Conservation (phyloP, 2,329 filamentous ascomycete genomes). For the Thelonectria discophora region DNA sequence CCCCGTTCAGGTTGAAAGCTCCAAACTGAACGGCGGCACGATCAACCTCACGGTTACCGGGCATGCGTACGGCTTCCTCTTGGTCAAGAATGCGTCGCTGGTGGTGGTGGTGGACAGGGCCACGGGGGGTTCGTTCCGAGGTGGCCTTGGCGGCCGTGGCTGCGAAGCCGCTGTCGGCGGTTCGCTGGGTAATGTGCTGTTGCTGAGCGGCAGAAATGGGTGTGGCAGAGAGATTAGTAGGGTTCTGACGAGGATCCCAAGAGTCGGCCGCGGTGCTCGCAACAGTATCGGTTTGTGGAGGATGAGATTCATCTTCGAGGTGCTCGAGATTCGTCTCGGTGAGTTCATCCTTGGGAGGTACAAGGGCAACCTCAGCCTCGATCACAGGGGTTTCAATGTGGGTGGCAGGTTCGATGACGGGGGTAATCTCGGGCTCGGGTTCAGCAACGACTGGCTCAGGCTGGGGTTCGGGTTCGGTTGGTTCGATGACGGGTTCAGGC, state of each 20-base stretch:
- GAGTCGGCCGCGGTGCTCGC: constrained; percentile 91
- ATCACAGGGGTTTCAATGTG: constrained; percentile 41
- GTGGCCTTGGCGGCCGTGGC: constrained; percentile 85
- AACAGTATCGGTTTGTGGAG: constrained; percentile 80
- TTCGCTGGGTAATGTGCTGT: constrained; percentile 64
- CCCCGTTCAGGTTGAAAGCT: constrained; percentile 87
- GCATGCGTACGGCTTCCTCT: constrained; percentile 98
- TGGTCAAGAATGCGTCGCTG: constrained; percentile 91
- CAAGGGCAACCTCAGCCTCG: constrained; percentile 58
- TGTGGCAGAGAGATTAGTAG: constrained; percentile 69
- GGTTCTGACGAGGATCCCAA: constrained; percentile 73
- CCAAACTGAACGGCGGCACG: constrained; percentile 95
- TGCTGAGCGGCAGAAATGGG: constrained; percentile 72
- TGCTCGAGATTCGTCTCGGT: constrained; percentile 94
- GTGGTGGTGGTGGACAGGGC: constrained; percentile 69
- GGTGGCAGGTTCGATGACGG: constrained; percentile 46
- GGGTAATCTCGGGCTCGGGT: constrained; percentile 47
- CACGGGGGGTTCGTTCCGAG: constrained; percentile 68
- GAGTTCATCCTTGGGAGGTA: constrained; percentile 81
- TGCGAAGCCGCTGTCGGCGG: constrained; percentile 73
- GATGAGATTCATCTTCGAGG: constrained; percentile 81
- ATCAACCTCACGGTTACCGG: constrained; percentile 93
- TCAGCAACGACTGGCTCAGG: constrained; percentile 47
- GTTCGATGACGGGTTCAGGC: constrained; percentile 51
- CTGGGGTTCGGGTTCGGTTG: constrained; percentile 47